Percentiles rank a stretch among this genome's conserved stretches.
phyloP scores from a whole-genome alignment of 1,284 basidiomycete species.

The Cutaneotrichosporon cutaneum region DNA sequence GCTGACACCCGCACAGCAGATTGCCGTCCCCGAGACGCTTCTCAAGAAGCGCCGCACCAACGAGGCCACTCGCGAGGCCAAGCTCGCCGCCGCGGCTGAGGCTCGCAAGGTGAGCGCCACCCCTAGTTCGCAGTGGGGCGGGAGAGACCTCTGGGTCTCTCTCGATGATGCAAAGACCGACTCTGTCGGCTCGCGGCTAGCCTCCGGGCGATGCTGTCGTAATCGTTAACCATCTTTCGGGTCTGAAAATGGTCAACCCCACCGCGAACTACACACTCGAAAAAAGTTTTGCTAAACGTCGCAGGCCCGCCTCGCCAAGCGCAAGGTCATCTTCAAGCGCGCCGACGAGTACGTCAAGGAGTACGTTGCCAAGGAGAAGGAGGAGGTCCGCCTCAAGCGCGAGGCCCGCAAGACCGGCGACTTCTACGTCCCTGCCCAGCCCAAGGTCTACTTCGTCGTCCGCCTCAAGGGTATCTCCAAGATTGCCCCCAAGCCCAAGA shows the following conservation, averaged over 20 bases:
- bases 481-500: conserved; percentile 98
- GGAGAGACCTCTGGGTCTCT: background rate
- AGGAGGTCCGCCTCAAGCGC: conserved; percentile 94
- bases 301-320: conserved; percentile 84
- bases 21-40: conserved; percentile 97
- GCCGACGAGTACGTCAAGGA: conserved; percentile 98
- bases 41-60: conserved; percentile 99
- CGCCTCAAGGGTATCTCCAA: conserved; percentile 99
- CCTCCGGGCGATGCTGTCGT: conserved; percentile 66
- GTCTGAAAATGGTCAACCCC: conserved; percentile 60
- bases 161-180: conserved; percentile 74
- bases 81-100: conserved; percentile 77
- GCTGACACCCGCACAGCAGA: conserved; percentile 20
- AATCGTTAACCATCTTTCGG: conserved; percentile 95
- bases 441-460: conserved; percentile 97
- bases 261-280: conserved; percentile 1
- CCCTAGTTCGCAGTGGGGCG: conserved; percentile 5
- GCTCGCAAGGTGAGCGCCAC: conserved; percentile 82
- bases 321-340: conserved; percentile 99
- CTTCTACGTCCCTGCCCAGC: conserved; percentile 94
- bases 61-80: conserved; percentile 96
- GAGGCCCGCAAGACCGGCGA: conserved; percentile 89
- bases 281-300: conserved; percentile 13
- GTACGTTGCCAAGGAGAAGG: conserved; percentile 87
- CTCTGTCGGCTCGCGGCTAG: conserved; percentile 51